Percentiles rank a stretch among this genome's conserved stretches.
phyloP scores from a whole-genome alignment of 768 basidiomycete species.

The Rhodotorula kratochvilovae region DNA sequence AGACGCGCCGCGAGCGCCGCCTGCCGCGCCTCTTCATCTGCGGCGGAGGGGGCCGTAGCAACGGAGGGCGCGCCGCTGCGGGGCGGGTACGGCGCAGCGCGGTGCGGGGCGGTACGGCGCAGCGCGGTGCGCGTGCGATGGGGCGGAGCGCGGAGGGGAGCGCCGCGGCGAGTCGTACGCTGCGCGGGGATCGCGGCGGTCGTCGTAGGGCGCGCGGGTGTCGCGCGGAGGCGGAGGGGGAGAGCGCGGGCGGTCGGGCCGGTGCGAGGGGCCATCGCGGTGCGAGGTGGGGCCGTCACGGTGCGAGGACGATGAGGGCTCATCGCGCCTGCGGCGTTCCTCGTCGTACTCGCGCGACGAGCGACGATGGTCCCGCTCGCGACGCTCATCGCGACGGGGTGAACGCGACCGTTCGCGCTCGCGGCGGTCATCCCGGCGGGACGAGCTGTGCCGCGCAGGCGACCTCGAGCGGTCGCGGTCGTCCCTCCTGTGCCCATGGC shows the following conservation, averaged over 20 bases:
- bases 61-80: constrained; percentile 18
- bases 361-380: constrained; percentile 37
- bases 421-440: constrained; percentile 5
- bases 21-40: constrained; percentile 39
- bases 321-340: constrained; percentile 44
- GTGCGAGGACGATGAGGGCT: too few relatives aligned
- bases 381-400: constrained; percentile 39
- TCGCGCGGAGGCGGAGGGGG: background rate
- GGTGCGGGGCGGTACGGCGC: background rate
- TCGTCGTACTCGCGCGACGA: constrained; percentile 50
- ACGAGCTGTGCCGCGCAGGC: background rate
- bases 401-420: constrained; percentile 41
- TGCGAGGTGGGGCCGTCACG: constrained; percentile 33
- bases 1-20: constrained; percentile 75
- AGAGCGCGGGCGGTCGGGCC: background rate
- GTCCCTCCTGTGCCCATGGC: constrained; percentile 47
- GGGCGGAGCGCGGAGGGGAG: background rate
- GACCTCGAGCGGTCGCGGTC: constrained; percentile 27
- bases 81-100: background rate
- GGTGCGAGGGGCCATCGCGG: constrained; percentile 15
- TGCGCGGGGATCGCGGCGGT: constrained; percentile 15
- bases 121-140: too few relatives aligned
- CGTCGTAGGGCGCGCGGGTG: background rate
- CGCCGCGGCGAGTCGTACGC: constrained; percentile 46
- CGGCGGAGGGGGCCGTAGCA: background rate